Evolutionary conservation across 2,329 filamentous ascomycete genomes (phyloP), one percentile per base, ranked within the genome.

Genomic region (Colletotrichum plurivorum): DNA sequence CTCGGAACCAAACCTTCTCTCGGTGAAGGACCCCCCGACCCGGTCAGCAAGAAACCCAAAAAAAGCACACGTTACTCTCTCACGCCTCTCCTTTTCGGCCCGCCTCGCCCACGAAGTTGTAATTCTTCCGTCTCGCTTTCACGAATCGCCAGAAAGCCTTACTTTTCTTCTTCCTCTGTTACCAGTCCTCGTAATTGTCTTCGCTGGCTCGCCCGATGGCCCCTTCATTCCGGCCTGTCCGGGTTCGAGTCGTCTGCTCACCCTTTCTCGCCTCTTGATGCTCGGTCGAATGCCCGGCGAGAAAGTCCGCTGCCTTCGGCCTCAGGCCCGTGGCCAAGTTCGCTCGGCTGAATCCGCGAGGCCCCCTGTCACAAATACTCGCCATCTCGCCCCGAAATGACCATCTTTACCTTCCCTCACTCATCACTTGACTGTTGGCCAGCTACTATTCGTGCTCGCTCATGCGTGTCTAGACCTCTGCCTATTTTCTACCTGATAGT

Each of bases 301-400:
- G 5, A 48, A 48, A n/a, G 12, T 46, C 41, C 41, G 55, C 27
- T 22, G 45, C 13, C 41, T 31, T 39, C 12, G 18, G 43, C 63
- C 41, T 18, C 20, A 25, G 39, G 43, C 41, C 41, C 5, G 41
- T 43, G 41, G 1, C 13, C 15, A n/a, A 6, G 13, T 39, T 43
- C n/a, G 56, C 48, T 12, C 22, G 25, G 8, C n/a, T n/a, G 31
- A 27, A 27, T 6, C 7, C 8, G 31, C 41, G 15, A 31, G 4
- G 4, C 36, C 20, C n/a, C 5, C 53, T 49, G 53, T 68, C 65
- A 68, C 65, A 59, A 36, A 54, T 54, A 65, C 39, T n/a, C 8
- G 27, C 20, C 36, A 53, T 54, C 48, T 57, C 54, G 65, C 65
- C 16, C 48, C 46, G 20, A 27, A 57, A 12, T 22, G 25, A 16